Evolutionary conservation across 2,329 filamentous ascomycete species (phyloP), one percentile per base, ranked within the genome.

Genomic region (Aspergillus phoenicis): DNA sequence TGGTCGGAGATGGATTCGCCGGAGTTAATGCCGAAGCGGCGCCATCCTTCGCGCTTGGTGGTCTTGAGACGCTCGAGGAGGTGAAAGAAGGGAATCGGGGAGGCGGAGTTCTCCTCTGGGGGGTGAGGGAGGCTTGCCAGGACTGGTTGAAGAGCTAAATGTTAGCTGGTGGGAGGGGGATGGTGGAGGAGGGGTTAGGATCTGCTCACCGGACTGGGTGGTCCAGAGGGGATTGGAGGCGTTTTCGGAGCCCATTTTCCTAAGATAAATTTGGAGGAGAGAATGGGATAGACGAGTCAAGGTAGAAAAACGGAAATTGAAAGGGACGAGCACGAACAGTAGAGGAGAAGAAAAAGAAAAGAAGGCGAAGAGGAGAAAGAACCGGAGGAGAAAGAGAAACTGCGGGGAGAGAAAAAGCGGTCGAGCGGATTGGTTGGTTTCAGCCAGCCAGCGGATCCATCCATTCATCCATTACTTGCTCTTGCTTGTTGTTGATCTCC

Each of bases 1-100:
- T 99, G 95, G 80, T 99, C 95, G 57, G 91, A 86, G 73, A 99
- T 97, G 2, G 92, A 96, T 78, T 99, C 95, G 75, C 91, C 90
- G 60, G 67, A 66, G 59, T 75, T 68, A 68, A 99, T 92, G 41
- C 87, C 88, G 74, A 97, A 97, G 39, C 95, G 87, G 59, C 91
- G 87, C 95, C 95, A 99, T 66, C 95, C 95, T 79, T 97, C 95
- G 62, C 95, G 90, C 78, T 96, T 96, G 63, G 91, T 97, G 7
- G 93, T 97, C 85, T 99, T 99, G 60, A 99, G 85, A 53, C 91
- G 90, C 78, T 96, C 91, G 64, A 99, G 86, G 62, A 97, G 84
- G 81, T 99, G 95, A 78, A 99, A 96, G 82, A 97, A 98, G 36
- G 93, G 87, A 10, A 98, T 75, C 0, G 94, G 93, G 0, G 93